Conservation (phyloP, 768 basidiomycete genomes). For the Arthromyces matolae region DNA sequence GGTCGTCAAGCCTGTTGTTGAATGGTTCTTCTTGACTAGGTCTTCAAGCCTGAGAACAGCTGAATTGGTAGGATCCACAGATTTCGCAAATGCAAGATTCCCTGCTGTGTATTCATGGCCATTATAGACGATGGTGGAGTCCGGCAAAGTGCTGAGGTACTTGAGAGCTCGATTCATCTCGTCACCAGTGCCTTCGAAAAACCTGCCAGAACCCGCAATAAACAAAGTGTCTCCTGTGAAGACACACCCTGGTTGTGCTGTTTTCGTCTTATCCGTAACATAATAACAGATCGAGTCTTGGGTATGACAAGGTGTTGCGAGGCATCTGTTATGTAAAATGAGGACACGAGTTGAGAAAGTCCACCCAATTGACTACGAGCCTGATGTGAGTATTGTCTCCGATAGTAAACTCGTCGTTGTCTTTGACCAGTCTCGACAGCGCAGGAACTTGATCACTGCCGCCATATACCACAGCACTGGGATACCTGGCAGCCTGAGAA, state of each 20-base stretch:
- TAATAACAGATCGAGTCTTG: slow-evolving; percentile 95
- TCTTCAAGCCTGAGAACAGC: slow-evolving; percentile 56
- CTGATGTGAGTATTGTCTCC: slow-evolving; percentile 59
- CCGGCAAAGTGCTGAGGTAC: slow-evolving; percentile 71
- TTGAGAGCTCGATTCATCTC: slow-evolving; percentile 79
- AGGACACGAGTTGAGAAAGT: slow-evolving; percentile 1
- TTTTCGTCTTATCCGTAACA: slow-evolving; percentile 49
- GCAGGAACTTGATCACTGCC: slow-evolving; percentile 71
- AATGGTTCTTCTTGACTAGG: slow-evolving; percentile 52
- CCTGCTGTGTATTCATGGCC: slow-evolving; percentile 91
- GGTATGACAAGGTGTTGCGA: slow-evolving; percentile 92
- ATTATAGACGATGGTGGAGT: slow-evolving; percentile 76
- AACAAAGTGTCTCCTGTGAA: slow-evolving; percentile 97
- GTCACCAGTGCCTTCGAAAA: slow-evolving; percentile 82
- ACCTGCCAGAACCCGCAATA: slow-evolving; percentile 84
- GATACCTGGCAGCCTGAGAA: slow-evolving; percentile 38
- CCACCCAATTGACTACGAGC: slow-evolving; percentile 30
- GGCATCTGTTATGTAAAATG: slow-evolving; percentile 46
- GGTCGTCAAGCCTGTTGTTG: slow-evolving; percentile 79
- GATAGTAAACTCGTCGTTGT: slow-evolving; percentile 78
- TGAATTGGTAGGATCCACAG: slow-evolving; percentile 56
- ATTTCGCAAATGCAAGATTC: slow-evolving; percentile 67
- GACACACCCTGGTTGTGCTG: slow-evolving; percentile 64
- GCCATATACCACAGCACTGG: slow-evolving; percentile 65
- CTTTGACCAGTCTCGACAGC: slow-evolving; percentile 70